Evolutionary conservation across 2,329 filamentous ascomycete species (phyloP).

Genomic region (Trematosphaeria pertusa): DNA sequence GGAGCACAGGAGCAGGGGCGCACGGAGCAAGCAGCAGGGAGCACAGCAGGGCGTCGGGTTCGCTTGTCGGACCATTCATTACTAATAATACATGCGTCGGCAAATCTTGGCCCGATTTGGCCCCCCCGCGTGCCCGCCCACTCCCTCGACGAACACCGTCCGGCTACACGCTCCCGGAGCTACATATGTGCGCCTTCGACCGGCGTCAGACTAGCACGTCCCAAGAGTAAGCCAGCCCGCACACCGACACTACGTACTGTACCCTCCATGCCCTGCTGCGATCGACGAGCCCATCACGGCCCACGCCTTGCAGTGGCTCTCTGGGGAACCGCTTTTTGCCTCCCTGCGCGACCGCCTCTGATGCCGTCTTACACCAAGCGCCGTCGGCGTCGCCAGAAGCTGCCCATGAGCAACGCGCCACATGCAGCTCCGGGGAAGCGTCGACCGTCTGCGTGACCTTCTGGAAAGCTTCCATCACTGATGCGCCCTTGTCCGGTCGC

Average conservation of each 20-base stretch:
- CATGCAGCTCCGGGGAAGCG: conserved; percentile 11
- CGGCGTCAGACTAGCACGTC: conserved; percentile 12
- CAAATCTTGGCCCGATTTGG: conserved; percentile 12
- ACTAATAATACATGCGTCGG: conserved; percentile 23
- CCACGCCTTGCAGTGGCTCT: conserved; percentile 7
- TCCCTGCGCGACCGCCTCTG: conserved; percentile 28
- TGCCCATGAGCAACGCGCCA: conserved; percentile 8
- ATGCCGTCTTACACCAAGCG: conserved; percentile 34
- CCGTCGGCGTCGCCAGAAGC: conserved; percentile 7
- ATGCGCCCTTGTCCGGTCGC: conserved; percentile 19
- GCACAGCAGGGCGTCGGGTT: conserved; percentile 5
- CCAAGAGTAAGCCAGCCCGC: conserved; percentile 8
- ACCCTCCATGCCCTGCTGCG: conserved; percentile 8
- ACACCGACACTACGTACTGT: conserved; percentile 22
- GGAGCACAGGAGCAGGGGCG: background rate
- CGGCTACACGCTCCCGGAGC: conserved; percentile 18
- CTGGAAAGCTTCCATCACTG: conserved; percentile 24
- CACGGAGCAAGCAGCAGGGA: conserved; percentile 3
- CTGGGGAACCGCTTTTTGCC: conserved; percentile 16
- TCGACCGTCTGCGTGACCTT: conserved; percentile 11
- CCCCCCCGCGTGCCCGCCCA: conserved; percentile 15
- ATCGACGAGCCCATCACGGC: conserved; percentile 22
- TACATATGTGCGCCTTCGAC: conserved; percentile 11
- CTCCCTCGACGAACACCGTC: conserved; percentile 12
- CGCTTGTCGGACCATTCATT: conserved; percentile 17